phyloP scores from a whole-genome alignment of 179 eudicot genomes.

The Nepenthes alata region DNA sequence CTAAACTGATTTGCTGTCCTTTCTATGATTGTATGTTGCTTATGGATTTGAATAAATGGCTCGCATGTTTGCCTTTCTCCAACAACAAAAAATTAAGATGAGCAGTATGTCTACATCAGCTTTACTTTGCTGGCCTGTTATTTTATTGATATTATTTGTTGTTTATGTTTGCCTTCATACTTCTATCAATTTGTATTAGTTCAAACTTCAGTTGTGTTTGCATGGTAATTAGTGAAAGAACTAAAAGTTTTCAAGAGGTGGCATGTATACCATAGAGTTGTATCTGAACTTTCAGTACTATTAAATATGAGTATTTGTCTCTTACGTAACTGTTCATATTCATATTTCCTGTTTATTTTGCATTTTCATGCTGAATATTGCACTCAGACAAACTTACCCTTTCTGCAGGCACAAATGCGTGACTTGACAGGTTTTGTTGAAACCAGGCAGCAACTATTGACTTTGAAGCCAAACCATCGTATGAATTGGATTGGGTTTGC shows the following conservation, averaged over 20 bases:
- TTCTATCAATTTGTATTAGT: no score
- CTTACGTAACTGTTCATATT: background rate
- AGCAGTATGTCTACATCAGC: background rate
- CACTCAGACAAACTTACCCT: background rate
- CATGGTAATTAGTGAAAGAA: no score
- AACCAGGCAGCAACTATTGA: slow-evolving; percentile 92
- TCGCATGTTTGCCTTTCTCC: background rate
- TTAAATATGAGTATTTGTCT: no score
- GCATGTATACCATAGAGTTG: no score
- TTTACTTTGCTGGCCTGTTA: slow-evolving; percentile 1
- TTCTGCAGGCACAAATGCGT: slow-evolving; percentile 92
- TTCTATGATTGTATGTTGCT: slow-evolving; percentile 1
- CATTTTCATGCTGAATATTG: background rate
- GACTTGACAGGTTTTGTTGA: slow-evolving; percentile 94
- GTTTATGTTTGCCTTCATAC: no score
- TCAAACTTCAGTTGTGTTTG: no score
- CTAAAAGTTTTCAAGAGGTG: no score
- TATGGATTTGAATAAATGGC: background rate
- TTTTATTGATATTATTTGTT: no score
- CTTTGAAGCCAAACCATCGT: slow-evolving; percentile 94
- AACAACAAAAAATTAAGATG: background rate
- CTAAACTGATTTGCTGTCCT: slow-evolving; percentile 1
- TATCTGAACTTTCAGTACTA: no score
- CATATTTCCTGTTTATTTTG: background rate
- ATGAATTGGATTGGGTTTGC: slow-evolving; percentile 99